Conservation (phyloP, 306 rosid species). For the Adenanthera pavonina region DNA sequence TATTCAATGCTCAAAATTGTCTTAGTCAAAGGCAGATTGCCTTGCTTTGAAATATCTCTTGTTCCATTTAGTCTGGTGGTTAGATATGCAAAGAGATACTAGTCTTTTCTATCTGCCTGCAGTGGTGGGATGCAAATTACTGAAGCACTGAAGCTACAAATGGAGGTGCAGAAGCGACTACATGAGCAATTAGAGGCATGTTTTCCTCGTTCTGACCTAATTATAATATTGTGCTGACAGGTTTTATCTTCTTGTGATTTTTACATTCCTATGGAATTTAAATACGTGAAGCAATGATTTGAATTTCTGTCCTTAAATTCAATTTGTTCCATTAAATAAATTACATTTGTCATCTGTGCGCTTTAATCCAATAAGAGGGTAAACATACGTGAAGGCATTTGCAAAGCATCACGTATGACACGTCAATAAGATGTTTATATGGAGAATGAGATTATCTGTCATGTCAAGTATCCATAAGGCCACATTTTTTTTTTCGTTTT, state of each 20-base stretch:
- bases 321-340: not conserved
- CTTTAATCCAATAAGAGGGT: not conserved
- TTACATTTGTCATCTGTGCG: not conserved
- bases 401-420: conserved; percentile 11
- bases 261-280: conserved; percentile 16
- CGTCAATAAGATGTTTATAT: not conserved
- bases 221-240: conserved; percentile 18
- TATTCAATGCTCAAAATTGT: conserved; percentile 27
- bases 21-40: not conserved
- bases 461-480: not conserved
- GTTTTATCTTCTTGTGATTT: not conserved
- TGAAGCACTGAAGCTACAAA: conserved; percentile 97
- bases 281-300: conserved; percentile 5
- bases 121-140: conserved; percentile 99
- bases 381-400: not conserved
- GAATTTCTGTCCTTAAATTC: conserved; percentile 12
- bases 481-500: not conserved
- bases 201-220: conserved; percentile 36
- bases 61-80: conserved; percentile 20
- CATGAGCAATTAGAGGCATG: conserved; percentile 98
- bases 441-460: not conserved
- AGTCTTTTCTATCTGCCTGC: conserved; percentile 40
- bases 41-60: conserved; percentile 23
- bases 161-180: conserved; percentile 99
- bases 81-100: conserved; percentile 10